These are phyloP conservation scores for Citrus trifoliata DNA, from an alignment of 345 rosid species.

Conservation along the genomic window DNA sequence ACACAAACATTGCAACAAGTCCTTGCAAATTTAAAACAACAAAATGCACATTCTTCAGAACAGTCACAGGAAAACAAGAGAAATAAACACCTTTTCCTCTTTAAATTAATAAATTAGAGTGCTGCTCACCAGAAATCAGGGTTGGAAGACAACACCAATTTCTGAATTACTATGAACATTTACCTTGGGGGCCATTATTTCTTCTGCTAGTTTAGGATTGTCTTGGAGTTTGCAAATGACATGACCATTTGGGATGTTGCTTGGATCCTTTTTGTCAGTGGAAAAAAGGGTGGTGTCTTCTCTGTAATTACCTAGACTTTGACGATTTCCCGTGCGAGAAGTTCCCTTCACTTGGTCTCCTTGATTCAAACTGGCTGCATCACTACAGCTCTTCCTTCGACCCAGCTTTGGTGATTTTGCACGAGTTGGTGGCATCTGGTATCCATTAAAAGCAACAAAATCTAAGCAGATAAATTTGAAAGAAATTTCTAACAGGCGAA, in stretches of 20 bases:
- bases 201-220: constrained; percentile 23
- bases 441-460: constrained; percentile 11
- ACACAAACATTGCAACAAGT: constrained; percentile 28
- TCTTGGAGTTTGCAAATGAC: constrained; percentile 17
- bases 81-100: constrained; percentile 14
- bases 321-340: constrained; percentile 31
- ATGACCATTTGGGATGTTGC: constrained; percentile 12
- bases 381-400: constrained; percentile 58
- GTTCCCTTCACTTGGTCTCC: constrained; percentile 48
- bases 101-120: constrained; percentile 31
- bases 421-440: constrained; percentile 82
- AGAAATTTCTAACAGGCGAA: constrained; percentile 6
- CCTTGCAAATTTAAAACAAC: constrained; percentile 24
- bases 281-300: constrained; percentile 23
- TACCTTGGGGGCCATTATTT: constrained; percentile 20
- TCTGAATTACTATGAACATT: constrained; percentile 29
- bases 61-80: constrained; percentile 20
- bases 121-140: constrained; percentile 30
- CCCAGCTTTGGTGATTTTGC: constrained; percentile 79
- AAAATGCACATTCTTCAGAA: constrained; percentile 31
- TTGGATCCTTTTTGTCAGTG: constrained; percentile 19
- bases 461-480: not conserved
- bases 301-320: constrained; percentile 31
- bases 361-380: constrained; percentile 35
- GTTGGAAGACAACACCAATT: constrained; percentile 19